Evolutionary conservation across 257 asterid species (phyloP).

Genomic region (Marsdenia floribunda): DNA sequence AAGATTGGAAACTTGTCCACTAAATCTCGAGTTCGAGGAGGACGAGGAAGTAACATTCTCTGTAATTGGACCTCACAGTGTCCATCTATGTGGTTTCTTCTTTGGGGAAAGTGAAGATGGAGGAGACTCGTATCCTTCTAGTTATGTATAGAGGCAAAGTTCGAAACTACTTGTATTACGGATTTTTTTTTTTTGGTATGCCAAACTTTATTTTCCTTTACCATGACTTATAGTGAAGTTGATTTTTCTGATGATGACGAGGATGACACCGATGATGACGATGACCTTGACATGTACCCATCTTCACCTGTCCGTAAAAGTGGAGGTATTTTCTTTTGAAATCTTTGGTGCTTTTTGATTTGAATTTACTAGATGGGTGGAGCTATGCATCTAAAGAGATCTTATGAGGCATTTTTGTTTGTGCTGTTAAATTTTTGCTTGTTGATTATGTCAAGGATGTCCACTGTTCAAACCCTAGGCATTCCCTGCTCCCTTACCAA

Average conservation of each 20-base stretch:
- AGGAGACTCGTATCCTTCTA: slow-evolving; percentile 59
- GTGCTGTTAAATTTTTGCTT: neutral
- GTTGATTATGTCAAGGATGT: neutral
- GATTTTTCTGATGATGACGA: slow-evolving; percentile 39
- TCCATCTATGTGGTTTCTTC: slow-evolving; percentile 93
- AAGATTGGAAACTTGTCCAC: slow-evolving; percentile 59
- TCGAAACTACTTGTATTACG: neutral
- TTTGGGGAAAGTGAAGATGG: slow-evolving; percentile 45
- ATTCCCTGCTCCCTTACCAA: neutral
- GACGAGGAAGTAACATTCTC: slow-evolving; percentile 73
- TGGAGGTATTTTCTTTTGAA: slow-evolving; percentile 54
- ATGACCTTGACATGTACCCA: slow-evolving; percentile 43
- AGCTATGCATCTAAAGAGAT: neutral
- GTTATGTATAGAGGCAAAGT: neutral
- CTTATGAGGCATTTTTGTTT: neutral
- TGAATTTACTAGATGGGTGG: neutral
- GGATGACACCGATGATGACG: slow-evolving; percentile 55
- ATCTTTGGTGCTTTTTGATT: neutral
- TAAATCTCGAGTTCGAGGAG: slow-evolving; percentile 87
- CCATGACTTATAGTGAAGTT: slow-evolving; percentile 36
- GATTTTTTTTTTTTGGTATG: neutral
- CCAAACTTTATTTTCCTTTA: slow-evolving; percentile 34
- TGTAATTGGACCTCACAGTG: slow-evolving; percentile 59
- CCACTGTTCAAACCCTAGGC: neutral
- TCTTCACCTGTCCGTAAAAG: slow-evolving; percentile 50